Base-by-base conservation (phyloP, 140 eudicot species). In the Oenanthe javanica region DNA sequence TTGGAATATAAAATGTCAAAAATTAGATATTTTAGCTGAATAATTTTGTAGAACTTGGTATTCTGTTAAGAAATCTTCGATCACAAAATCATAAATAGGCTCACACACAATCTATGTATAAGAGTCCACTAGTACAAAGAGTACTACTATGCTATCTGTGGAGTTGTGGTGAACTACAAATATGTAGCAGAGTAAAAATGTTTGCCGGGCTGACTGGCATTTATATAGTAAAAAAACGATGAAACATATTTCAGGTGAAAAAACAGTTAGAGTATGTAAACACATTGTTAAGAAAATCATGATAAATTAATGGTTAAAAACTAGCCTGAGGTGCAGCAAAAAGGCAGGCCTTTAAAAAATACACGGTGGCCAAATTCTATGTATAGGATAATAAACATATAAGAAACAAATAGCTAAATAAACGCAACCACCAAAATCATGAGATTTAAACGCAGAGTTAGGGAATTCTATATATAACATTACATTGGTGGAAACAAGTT, bases 391-490 rank as follows among this genome's bases (percentile, higher is more conserved):
- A 27, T 9, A 66, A 3, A 11, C 40, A 66, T 36, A 31, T 27
- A 1, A 31, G 21, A 31, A 67, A 61, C 38, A 61, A n/a, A 61
- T n/a, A 61, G 70, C 70, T 3, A 21, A 21, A 23, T 61, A n/a
- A n/a, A 61, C 31, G 4, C 38, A 67, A 67, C 73, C 73, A 67
- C 73, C 21, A 67, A 67, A 67, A 67, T 67, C 45, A 31, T 66
- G 72, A 66, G 7, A 66, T 25, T 66, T 0, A 27, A 25, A 31
- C 57, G 77, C 57, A 9, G 18, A 46, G 51, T 72, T 13, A 42
- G 76, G 76, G n/a, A 15, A 72, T 1, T 63, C 70, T 51, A 43
- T 72, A 72, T 42, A 72, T 36, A 72, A 40, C 77, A 72, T 72
- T 21, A 21, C 2, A 21, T 25, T 25, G 49, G 57, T 15, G n/a